Base-by-base conservation (phyloP, 345 rosid species). In the Acer negundo region DNA sequence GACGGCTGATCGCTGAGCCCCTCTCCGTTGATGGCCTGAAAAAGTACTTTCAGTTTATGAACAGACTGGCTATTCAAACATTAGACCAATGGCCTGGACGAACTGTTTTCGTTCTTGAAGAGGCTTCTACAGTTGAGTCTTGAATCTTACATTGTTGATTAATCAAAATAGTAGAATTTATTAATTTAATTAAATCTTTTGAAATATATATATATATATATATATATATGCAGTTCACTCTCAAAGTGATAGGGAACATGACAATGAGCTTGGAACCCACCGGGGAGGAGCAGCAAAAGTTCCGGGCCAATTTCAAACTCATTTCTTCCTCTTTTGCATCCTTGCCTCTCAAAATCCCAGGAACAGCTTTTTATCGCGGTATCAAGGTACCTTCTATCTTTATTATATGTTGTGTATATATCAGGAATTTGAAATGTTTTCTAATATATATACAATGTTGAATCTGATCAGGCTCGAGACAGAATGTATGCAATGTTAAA, bases 251-350 rank as follows among this genome's bases (percentile, higher is more conserved):
- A 19, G 93, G 95, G 51, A 86, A 89, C 86, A 89, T 91, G 91
- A 87, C 88, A 78, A 88, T 89, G 93, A 89, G 91, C 89, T 80
- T 91, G 42, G 95, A 91, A 79, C 90, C 93, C 1, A 47, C 72
- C 0, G 89, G 91, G 8, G 85, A 89, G 67, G 90, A 87, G 85
- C 93, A 86, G 74, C 91, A 89, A 62, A 86, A 84, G 83, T 88
- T 91, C 69, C 73, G 91, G 70, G 75, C 88, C 8, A 89, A 91
- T 72, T 89, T 91, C 82, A 91, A 91, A 68, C 49, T 85, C 75
- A 91, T 91, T 71, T 89, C 93, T 76, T 89, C 91, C 12, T 89
- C 86, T 22, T 91, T 91, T 55, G 88, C 95, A 56, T 88, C 95
- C 70, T 63, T 91, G 78, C 91, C 95, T 26, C 78, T 91, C 8